Evolutionary conservation across 2,329 filamentous ascomycete species (phyloP).

Genomic region (Cercospora sp.): DNA sequence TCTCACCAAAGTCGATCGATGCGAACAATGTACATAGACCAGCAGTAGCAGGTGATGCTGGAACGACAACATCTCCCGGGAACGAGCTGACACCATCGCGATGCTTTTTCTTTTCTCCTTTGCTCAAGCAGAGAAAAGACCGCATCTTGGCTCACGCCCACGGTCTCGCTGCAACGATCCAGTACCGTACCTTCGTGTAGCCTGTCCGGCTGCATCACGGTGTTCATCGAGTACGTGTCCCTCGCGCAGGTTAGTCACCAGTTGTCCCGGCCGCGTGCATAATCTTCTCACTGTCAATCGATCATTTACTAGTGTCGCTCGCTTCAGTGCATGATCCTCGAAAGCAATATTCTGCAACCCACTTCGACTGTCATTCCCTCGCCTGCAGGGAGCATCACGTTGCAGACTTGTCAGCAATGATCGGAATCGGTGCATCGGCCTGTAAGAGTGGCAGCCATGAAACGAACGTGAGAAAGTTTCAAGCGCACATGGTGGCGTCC

Average conservation of each 20-base stretch:
- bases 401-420: background rate
- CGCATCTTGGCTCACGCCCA: slow-evolving; percentile 4
- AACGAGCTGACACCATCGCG: background rate
- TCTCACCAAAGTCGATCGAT: background rate
- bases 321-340: background rate
- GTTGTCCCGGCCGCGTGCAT: background rate
- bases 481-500: background rate
- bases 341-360: background rate
- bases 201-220: background rate
- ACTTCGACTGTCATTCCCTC: background rate
- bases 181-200: background rate
- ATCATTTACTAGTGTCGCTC: background rate
- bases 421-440: background rate
- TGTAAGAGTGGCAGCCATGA: background rate
- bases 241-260: background rate
- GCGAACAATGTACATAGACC: too few species aligned
- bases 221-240: background rate
- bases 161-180: background rate
- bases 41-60: background rate
- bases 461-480: background rate
- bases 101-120: background rate
- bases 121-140: background rate
- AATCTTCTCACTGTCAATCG: background rate
- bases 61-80: background rate
- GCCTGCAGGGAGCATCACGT: background rate